Evolutionary conservation across 2,329 filamentous ascomycete species (phyloP), one percentile per base, ranked within the genome.

Genomic region (Clonostachys rhizophaga): DNA sequence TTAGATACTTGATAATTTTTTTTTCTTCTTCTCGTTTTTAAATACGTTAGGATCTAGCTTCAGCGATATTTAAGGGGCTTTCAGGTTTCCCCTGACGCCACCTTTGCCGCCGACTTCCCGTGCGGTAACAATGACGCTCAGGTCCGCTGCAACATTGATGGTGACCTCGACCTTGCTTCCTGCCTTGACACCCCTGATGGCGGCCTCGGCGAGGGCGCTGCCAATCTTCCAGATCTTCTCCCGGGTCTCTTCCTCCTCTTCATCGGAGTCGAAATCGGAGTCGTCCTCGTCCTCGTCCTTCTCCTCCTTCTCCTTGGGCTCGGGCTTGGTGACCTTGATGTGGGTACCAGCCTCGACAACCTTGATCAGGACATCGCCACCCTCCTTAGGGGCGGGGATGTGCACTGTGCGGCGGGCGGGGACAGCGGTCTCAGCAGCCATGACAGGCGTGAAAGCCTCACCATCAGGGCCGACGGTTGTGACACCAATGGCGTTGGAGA

Each of bases 151-250:
- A 54, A 97, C 86, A 66, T 92, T 95, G 60, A 97, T 81, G 64
- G 90, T 95, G 47, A 97, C 84, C 76, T 99, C 94, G 55, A 99
- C 83, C 76, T 96, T 96, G 60, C 82, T 81, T 49, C 83, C 87
- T 73, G 92, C 91, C 83, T 92, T 92, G 57, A 95, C 81, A 50
- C 78, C 89, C 67, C 81, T 87, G 64, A 99, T 72, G 34, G 86
- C 87, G 11, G 89, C 86, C 75, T 99, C 94, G 50, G 91, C 91
- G 50, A 99, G 81, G 33, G 85, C 76, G 53, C 78, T 83, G 57
- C 89, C 88, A 43, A 90, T 80, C 78, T 95, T 96, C 90, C 91
- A 96, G 50, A 94, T 76, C 78, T 94, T 91, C 71, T 95, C 88
- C 54, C 91, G 80, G 60, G 84, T 79, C 72, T 96, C 91, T 68